Evolutionary conservation across 345 rosid genomes (phyloP), one percentile per base, ranked within the genome.

Genomic region (Gossypioides kirkii): DNA sequence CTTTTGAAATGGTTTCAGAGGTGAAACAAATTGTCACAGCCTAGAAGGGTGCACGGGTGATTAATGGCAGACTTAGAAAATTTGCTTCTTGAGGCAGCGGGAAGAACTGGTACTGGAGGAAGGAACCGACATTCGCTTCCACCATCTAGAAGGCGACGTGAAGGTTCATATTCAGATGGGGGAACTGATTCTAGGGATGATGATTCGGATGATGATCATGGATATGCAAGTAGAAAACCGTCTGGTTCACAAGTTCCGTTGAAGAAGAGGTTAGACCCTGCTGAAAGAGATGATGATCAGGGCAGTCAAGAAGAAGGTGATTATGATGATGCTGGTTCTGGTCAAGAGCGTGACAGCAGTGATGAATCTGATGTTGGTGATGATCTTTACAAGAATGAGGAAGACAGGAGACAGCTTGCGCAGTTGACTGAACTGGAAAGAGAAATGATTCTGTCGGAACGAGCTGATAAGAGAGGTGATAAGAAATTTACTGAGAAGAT

Each of bases 1-100:
- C 86, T 6, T 58, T 38, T 13, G 12, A 3, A 20, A 32, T 73
- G 28, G 41, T 68, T 58, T 52, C 69, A 73, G 69, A 72, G 18
- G 72, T 52, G 45, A 36, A 46, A 18, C 64, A 71, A 54, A 41
- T 45, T 52, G 18, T 52, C 58, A 14, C 52, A 8, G 65, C 43
- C 2, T 25, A 58, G 46, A 63, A 58, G 78, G 46, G 32, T 0
- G 50, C 7, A 11, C 18, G 10, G 17, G 50, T 0, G 61, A 71
- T 22, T 72, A 92, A 92, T 91, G 98, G 91, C 86, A n/a, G 98
- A 93, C 76, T 83, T 91, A 75, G 99, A 96, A 74, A 85, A 90
- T 80, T 84, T 93, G 86, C 95, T 96, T 52, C 85, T 93, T 42
- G 98, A 93, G 87, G 99, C 99, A 17, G 99, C 99, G 1, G 99